phyloP scores from a whole-genome alignment of 257 asterid species.

The Rhazya stricta region DNA sequence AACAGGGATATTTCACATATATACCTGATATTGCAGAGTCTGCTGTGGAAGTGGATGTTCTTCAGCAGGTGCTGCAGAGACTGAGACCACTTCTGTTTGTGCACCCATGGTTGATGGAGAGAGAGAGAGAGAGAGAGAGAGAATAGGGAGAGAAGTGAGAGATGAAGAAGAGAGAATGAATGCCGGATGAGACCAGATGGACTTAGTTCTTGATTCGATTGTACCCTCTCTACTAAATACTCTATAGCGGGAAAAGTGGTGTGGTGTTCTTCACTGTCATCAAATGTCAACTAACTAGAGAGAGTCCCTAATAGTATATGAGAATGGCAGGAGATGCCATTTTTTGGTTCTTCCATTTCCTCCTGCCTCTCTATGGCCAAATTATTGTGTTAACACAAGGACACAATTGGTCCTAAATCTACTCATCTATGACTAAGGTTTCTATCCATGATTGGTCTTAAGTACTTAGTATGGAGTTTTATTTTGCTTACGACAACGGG shows the following conservation, averaged over 20 bases:
- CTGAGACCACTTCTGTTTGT: constrained; percentile 1
- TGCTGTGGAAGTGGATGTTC: constrained; percentile 31
- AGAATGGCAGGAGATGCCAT: constrained; percentile 17
- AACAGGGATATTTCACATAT: constrained; percentile 1
- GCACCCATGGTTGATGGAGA: constrained; percentile 31
- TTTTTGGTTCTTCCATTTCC: background rate
- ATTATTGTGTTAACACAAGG: too few species aligned
- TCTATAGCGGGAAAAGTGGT: constrained; percentile 20
- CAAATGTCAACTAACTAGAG: background rate
- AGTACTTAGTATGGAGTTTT: too few species aligned
- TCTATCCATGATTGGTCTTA: too few species aligned
- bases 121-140: constrained; percentile 4
- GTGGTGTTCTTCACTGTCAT: background rate
- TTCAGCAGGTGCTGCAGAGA: constrained; percentile 36
- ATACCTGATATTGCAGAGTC: constrained; percentile 65
- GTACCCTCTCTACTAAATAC: background rate
- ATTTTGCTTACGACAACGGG: too few species aligned
- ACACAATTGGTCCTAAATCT: too few species aligned
- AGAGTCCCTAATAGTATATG: background rate
- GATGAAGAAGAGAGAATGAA: constrained; percentile 17
- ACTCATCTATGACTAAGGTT: too few species aligned
- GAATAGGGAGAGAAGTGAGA: constrained; percentile 6
- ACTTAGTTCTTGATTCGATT: background rate
- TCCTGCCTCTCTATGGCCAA: background rate
- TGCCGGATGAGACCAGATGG: constrained; percentile 13